Evolutionary conservation across 495 filamentous ascomycete species (phyloP).

Genomic region (Talaromyces ruber): DNA sequence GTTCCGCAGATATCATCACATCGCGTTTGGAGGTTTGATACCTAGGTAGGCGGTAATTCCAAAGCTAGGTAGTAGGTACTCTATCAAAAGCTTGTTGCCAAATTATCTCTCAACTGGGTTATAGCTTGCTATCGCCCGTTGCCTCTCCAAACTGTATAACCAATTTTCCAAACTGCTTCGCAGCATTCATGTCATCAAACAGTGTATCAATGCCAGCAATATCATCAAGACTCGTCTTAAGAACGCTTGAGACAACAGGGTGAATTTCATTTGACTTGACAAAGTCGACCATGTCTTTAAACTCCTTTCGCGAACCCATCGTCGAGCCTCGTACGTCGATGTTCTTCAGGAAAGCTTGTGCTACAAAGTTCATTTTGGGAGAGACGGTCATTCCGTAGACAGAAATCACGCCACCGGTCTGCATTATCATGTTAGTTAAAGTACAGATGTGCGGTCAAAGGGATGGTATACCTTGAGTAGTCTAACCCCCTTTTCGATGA

Average conservation of each 20-base stretch:
- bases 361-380: constrained; percentile 63
- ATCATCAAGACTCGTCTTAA: constrained; percentile 53
- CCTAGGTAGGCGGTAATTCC: too few species aligned
- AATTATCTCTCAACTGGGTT: constrained; percentile 8
- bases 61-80: too few species aligned
- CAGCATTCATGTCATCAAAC: constrained; percentile 68
- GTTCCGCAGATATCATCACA: neutral
- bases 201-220: constrained; percentile 55
- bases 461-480: constrained; percentile 39
- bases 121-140: constrained; percentile 32
- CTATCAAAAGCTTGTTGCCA: too few species aligned
- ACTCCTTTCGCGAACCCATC: constrained; percentile 71
- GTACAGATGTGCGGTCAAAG: neutral
- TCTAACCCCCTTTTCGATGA: constrained; percentile 48
- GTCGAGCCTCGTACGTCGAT: constrained; percentile 64
- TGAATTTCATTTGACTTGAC: constrained; percentile 53
- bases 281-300: constrained; percentile 68
- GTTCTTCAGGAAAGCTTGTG: constrained; percentile 66
- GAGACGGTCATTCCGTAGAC: constrained; percentile 72
- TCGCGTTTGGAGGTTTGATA: too few species aligned
- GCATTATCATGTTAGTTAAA: neutral
- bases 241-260: constrained; percentile 55
- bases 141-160: constrained; percentile 48
- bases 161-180: constrained; percentile 72
- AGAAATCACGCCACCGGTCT: constrained; percentile 58